phyloP scores from a whole-genome alignment of 202 grass and related monocot species.

The Miscanthus sacchariflorus region DNA sequence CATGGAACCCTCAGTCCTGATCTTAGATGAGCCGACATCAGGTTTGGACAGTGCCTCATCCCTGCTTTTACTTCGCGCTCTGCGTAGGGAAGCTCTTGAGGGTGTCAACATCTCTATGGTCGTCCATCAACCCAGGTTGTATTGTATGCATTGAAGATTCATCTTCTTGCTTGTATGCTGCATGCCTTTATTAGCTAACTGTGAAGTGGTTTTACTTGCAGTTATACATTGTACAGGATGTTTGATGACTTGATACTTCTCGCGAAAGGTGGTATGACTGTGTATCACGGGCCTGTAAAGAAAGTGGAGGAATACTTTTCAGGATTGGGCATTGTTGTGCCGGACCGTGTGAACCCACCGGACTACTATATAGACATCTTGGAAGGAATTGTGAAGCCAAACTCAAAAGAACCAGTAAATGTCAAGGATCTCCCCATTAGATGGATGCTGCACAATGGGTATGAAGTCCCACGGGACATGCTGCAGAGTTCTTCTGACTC shows the following conservation, averaged over 20 bases:
- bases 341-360: conserved; percentile 88
- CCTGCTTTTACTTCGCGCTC: conserved; percentile 74
- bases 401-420: conserved; percentile 49
- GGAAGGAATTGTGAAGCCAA: conserved; percentile 85
- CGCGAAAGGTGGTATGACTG: conserved; percentile 84
- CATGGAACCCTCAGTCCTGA: conserved; percentile 91
- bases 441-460: conserved; percentile 95
- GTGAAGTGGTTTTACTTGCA: conserved; percentile 40
- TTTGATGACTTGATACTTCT: conserved; percentile 97
- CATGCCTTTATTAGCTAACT: background rate
- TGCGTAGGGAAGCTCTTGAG: conserved; percentile 61
- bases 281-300: conserved; percentile 86
- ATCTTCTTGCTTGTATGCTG: background rate
- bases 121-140: conserved; percentile 90
- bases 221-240: conserved; percentile 84
- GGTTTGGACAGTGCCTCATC: conserved; percentile 95
- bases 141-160: conserved; percentile 31
- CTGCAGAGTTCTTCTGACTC: conserved; percentile 60
- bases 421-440: conserved; percentile 84
- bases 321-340: conserved; percentile 75
- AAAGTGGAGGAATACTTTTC: conserved; percentile 96
- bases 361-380: conserved; percentile 97
- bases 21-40: conserved; percentile 90
- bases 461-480: conserved; percentile 85
- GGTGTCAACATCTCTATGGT: conserved; percentile 86